These are phyloP conservation scores for Verbascum thapsus DNA, from an alignment of 257 asterid species.

Conservation along the genomic window DNA sequence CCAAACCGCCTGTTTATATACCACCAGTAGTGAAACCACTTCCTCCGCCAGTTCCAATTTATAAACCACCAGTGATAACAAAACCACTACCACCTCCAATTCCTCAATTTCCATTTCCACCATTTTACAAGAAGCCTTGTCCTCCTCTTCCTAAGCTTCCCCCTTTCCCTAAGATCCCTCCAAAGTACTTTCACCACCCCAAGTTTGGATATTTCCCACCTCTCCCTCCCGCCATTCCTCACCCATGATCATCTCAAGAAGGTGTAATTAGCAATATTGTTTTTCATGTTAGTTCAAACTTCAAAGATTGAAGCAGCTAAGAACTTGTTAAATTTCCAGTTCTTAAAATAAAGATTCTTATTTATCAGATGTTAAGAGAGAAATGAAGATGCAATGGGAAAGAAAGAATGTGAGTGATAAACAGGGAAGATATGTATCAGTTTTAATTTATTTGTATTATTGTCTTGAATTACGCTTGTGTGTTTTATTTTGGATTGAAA, in stretches of 20 bases:
- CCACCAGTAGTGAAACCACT: slow-evolving; percentile 31
- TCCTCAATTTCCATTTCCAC: slow-evolving; percentile 40
- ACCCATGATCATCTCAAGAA: slow-evolving; percentile 34
- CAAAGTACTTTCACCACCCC: slow-evolving; percentile 67
- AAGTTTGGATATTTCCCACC: slow-evolving; percentile 58
- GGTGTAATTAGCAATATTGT: slow-evolving; percentile 31
- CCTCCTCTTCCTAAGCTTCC: slow-evolving; percentile 61
- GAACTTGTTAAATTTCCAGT: slow-evolving; percentile 24
- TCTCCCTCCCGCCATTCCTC: slow-evolving; percentile 51
- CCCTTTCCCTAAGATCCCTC: slow-evolving; percentile 59
- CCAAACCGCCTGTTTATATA: slow-evolving; percentile 19
- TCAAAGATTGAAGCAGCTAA: slow-evolving; percentile 22
- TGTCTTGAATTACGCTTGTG: slow-evolving; percentile 28
- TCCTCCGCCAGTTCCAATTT: slow-evolving; percentile 37
- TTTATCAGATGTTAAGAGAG: slow-evolving; percentile 20
- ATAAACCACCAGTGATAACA: slow-evolving; percentile 14
- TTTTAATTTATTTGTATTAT: slow-evolving; percentile 31
- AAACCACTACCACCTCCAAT: slow-evolving; percentile 44
- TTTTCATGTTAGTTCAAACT: slow-evolving; percentile 15
- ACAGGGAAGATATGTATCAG: slow-evolving; percentile 17
- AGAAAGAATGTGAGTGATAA: slow-evolving; percentile 25
- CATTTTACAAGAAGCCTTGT: slow-evolving; percentile 57
- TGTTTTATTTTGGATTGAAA: slow-evolving; percentile 28
- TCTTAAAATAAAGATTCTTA: slow-evolving; percentile 14
- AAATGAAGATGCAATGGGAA: not conserved